Percentiles rank a stretch among this genome's conserved stretches.
Evolutionary conservation across 2,329 filamentous ascomycete species (phyloP).

Genomic region (Mollisiaceae sp.): DNA sequence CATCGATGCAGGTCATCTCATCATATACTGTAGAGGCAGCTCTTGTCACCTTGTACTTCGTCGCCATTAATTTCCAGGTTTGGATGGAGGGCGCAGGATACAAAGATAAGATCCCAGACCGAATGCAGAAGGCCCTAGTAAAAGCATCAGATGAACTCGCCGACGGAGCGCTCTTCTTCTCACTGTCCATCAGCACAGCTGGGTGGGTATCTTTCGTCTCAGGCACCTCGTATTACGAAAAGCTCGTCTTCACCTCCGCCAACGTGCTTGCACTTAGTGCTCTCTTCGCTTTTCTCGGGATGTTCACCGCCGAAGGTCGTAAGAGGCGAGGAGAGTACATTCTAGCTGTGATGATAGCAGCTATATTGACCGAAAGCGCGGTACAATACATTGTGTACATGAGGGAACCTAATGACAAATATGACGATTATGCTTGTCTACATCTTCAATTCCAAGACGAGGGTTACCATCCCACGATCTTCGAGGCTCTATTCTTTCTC

Average conservation of each 20-base stretch:
- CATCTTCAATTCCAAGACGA: constrained; percentile 18
- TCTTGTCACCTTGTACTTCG: constrained; percentile 23
- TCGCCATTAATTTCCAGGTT: constrained; percentile 14
- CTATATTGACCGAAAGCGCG: constrained; percentile 20
- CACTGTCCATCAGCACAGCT: constrained; percentile 18
- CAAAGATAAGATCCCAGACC: background rate
- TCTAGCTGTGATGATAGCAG: constrained; percentile 10
- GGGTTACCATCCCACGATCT: constrained; percentile 20
- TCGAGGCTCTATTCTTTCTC: constrained; percentile 24
- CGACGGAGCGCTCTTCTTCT: constrained; percentile 21
- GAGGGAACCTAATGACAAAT: constrained; percentile 18
- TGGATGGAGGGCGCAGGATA: constrained; percentile 5
- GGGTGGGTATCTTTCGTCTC: constrained; percentile 22
- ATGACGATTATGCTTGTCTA: constrained; percentile 20
- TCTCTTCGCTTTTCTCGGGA: constrained; percentile 20
- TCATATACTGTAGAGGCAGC: constrained; percentile 21
- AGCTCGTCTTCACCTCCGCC: constrained; percentile 21
- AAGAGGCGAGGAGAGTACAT: constrained; percentile 22
- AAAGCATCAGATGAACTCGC: constrained; percentile 19
- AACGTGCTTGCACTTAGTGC: constrained; percentile 17
- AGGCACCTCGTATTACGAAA: constrained; percentile 21
- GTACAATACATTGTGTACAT: constrained; percentile 26
- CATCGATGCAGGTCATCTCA: constrained; percentile 17
- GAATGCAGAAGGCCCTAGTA: constrained; percentile 6
- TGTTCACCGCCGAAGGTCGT: constrained; percentile 10